A percentile compares a stretch with the other conserved stretches of the same genome.
Conservation (phyloP, 371 early-diverging fungal genomes). For the Basidiobolus meristosporus region DNA sequence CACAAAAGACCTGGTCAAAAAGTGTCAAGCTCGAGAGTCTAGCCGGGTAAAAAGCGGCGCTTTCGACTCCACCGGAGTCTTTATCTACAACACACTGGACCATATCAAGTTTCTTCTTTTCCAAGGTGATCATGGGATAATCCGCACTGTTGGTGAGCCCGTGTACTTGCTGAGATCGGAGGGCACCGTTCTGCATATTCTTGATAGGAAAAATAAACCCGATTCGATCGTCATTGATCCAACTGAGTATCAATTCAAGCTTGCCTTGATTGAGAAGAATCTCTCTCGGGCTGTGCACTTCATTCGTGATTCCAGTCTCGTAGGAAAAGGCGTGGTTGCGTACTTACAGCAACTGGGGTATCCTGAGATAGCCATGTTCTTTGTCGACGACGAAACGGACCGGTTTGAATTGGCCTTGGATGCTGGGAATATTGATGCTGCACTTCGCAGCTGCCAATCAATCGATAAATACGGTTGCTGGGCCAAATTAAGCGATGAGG, state of each 20-base stretch:
- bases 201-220: constrained; percentile 77
- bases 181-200: constrained; percentile 59
- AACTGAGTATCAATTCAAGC: constrained; percentile 95
- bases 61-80: constrained; percentile 82
- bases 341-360: constrained; percentile 96
- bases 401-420: constrained; percentile 92
- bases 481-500: constrained; percentile 69
- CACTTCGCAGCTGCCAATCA: constrained; percentile 71
- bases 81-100: constrained; percentile 94
- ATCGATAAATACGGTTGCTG: constrained; percentile 77
- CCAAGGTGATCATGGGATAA: constrained; percentile 75
- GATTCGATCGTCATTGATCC: constrained; percentile 79
- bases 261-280: constrained; percentile 74
- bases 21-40: constrained; percentile 81
- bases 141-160: constrained; percentile 88
- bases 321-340: constrained; percentile 95
- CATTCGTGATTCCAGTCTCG: constrained; percentile 86
- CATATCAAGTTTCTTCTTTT: constrained; percentile 95
- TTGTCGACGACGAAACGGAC: constrained; percentile 87
- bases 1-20: constrained; percentile 69
- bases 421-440: constrained; percentile 87
- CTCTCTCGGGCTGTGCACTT: constrained; percentile 83
- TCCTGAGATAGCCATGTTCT: constrained; percentile 90
- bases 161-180: constrained; percentile 75
- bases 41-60: constrained; percentile 92